These are phyloP conservation scores for Rugiboletus extremiorientalis DNA, from an alignment of 1,284 basidiomycete genomes.

Conservation along the genomic window DNA sequence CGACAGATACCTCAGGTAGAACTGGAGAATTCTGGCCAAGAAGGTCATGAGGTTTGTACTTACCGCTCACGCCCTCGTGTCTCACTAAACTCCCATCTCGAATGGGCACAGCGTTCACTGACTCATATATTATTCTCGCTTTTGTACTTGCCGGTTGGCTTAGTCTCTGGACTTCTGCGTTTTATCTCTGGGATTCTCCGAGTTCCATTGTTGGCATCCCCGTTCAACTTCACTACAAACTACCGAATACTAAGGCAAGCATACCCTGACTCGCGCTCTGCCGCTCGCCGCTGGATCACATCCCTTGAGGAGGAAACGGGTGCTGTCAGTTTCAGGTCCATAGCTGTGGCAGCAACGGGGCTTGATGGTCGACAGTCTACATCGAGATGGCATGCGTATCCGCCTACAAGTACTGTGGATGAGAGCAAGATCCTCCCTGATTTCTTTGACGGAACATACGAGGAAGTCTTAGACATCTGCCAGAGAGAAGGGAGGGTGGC, in stretches of 20 bases:
- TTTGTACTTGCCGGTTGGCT: slow-evolving; percentile 46
- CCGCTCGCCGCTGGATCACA: slow-evolving; percentile 71
- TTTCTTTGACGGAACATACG: slow-evolving; percentile 83
- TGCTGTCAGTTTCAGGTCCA: slow-evolving; percentile 52
- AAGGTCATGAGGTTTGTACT: slow-evolving; percentile 16
- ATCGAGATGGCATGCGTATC: slow-evolving; percentile 26
- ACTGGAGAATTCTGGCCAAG: slow-evolving; percentile 54
- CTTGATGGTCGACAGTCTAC: slow-evolving; percentile 27
- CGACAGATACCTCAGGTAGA: slow-evolving; percentile 43
- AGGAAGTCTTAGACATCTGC: slow-evolving; percentile 70
- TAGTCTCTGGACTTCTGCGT: slow-evolving; percentile 50
- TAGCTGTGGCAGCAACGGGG: slow-evolving; percentile 41
- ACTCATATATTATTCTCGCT: slow-evolving; percentile 32
- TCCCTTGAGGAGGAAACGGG: slow-evolving; percentile 81
- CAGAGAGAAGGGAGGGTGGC: slow-evolving; percentile 75
- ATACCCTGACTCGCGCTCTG: slow-evolving; percentile 44
- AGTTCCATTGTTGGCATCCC: slow-evolving; percentile 48
- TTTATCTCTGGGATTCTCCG: slow-evolving; percentile 55
- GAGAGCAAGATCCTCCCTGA: slow-evolving; percentile 64
- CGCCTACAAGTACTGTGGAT: slow-evolving; percentile 31
- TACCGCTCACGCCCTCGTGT: neutral
- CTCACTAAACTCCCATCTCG: neutral
- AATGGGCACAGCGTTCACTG: slow-evolving; percentile 2
- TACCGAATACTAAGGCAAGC: slow-evolving; percentile 40
- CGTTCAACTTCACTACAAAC: slow-evolving; percentile 42